Percentiles rank a stretch among this genome's conserved stretches.
Conservation (phyloP, 2,329 filamentous ascomycete species). For the Dothistroma pini region DNA sequence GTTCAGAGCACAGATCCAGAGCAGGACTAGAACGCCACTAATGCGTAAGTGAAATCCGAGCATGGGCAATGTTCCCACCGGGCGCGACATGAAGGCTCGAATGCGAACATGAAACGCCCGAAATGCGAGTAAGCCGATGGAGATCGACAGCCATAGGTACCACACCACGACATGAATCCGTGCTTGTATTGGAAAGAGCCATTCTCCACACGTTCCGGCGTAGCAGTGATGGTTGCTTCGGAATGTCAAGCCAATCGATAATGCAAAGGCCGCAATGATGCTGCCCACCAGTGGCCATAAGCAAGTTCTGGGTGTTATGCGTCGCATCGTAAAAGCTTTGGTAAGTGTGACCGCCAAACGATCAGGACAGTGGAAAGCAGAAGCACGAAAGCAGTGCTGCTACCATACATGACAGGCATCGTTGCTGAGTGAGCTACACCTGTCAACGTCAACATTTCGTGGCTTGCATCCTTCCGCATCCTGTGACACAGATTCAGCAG, state of each 20-base stretch:
- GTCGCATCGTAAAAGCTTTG: conserved; percentile 2
- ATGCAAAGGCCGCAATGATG: conserved; percentile 8
- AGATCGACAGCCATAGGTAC: conserved; percentile 16
- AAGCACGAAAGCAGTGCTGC: background rate
- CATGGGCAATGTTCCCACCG: conserved; percentile 4
- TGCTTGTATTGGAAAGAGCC: conserved; percentile 16
- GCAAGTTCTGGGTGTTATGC: conserved; percentile 16
- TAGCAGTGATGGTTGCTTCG: conserved; percentile 16
- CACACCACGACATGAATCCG: conserved; percentile 18
- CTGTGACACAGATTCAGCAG: background rate
- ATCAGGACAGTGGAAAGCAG: background rate
- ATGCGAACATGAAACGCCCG: conserved; percentile 11
- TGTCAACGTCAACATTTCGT: background rate
- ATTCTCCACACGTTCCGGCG: conserved; percentile 15
- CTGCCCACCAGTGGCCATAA: conserved; percentile 12
- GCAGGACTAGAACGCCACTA: conserved; percentile 11
- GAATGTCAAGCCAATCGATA: conserved; percentile 18
- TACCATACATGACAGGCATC: background rate
- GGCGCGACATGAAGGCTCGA: conserved; percentile 1
- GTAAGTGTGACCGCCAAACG: background rate
- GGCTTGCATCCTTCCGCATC: background rate
- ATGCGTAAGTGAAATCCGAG: conserved; percentile 9
- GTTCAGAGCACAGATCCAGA: conserved; percentile 12
- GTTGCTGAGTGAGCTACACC: background rate
- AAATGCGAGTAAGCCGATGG: conserved; percentile 10